These are phyloP conservation scores for Cystobasidium ongulense DNA, from an alignment of 768 basidiomycete species.

Conservation along the genomic window DNA sequence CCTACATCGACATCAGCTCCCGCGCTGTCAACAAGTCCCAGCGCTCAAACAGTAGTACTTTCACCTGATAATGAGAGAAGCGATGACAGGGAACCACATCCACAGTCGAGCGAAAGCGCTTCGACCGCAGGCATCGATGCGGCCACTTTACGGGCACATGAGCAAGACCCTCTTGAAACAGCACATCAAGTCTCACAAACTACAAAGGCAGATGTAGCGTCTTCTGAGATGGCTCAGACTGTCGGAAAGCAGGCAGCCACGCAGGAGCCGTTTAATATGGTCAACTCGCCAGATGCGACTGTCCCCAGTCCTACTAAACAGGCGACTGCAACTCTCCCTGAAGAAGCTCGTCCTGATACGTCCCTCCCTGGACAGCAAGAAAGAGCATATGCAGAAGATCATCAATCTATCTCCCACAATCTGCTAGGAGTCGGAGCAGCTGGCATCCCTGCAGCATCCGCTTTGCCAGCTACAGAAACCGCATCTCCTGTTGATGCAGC, in stretches of 20 bases:
- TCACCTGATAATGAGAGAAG: background rate
- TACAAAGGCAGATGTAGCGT: background rate
- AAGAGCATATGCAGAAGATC: background rate
- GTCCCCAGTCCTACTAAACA: background rate
- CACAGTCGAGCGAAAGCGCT: background rate
- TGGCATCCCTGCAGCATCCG: background rate
- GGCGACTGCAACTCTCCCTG: background rate
- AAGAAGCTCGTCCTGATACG: background rate
- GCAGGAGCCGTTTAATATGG: background rate
- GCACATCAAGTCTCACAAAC: background rate
- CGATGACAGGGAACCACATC: background rate
- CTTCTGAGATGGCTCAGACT: background rate
- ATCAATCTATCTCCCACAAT: background rate
- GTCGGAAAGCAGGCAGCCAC: background rate
- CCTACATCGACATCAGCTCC: background rate
- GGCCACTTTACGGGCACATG: slow-evolving; percentile 3
- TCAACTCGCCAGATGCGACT: background rate
- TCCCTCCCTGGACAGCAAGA: background rate
- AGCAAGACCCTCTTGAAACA: slow-evolving; percentile 1
- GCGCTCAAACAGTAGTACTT: background rate
- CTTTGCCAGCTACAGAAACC: background rate
- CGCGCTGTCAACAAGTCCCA: background rate
- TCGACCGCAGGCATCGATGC: background rate
- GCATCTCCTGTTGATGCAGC: background rate
- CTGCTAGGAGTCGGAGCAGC: background rate